These are phyloP conservation scores for Rugonectria rugulosa DNA, from an alignment of 2,329 filamentous ascomycete genomes.

Conservation along the genomic window DNA sequence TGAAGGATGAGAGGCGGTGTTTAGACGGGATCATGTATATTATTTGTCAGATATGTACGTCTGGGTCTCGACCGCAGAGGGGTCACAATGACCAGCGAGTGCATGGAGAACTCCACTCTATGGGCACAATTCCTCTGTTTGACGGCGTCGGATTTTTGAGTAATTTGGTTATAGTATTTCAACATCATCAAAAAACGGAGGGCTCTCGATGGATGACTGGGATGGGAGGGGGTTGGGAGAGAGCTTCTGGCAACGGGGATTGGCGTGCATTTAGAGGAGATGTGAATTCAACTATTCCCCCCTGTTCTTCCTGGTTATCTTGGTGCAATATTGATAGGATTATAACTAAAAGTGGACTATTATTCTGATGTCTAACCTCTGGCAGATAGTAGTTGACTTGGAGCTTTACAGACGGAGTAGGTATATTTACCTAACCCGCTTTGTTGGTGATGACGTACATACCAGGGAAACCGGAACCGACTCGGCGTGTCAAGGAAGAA, in stretches of 20 bases:
- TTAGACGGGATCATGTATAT: conserved; percentile 40
- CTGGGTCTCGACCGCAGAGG: conserved; percentile 32
- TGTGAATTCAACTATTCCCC: conserved; percentile 10
- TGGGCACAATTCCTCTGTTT: conserved; percentile 25
- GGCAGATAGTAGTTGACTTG: too few relatives aligned
- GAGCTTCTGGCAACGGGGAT: conserved; percentile 5
- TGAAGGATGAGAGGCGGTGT: conserved; percentile 10
- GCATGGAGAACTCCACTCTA: conserved; percentile 39
- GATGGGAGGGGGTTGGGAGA: neutral
- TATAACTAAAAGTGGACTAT: neutral
- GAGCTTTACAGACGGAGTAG: too few relatives aligned
- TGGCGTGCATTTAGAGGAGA: conserved; percentile 17
- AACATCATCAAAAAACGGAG: conserved; percentile 3
- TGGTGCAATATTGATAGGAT: neutral
- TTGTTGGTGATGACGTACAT: too few relatives aligned
- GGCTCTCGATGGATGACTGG: neutral
- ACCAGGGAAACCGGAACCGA: too few relatives aligned
- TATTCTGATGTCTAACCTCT: too few relatives aligned
- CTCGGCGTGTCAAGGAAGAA: too few relatives aligned
- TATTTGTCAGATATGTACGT: conserved; percentile 40
- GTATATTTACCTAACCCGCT: too few relatives aligned
- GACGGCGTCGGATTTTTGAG: conserved; percentile 35
- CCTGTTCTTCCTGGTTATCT: neutral
- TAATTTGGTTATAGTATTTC: conserved; percentile 9
- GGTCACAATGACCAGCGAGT: conserved; percentile 21